phyloP scores from a whole-genome alignment of 495 filamentous ascomycete species.

The Cercophora samala region DNA sequence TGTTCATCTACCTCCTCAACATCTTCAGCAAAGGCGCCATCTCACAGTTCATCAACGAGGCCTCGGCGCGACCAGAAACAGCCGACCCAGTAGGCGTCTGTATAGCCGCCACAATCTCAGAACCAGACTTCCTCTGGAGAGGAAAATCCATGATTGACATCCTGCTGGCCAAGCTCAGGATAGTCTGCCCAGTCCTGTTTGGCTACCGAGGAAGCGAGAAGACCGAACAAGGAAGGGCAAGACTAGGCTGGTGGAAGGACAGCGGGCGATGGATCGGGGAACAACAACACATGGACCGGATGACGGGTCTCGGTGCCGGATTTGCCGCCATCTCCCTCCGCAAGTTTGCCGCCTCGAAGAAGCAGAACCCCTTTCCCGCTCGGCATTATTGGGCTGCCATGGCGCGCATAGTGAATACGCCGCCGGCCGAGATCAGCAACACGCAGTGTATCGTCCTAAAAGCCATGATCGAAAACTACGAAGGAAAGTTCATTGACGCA shows the following conservation, averaged over 20 bases:
- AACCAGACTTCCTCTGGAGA: constrained; percentile 62
- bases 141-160: constrained; percentile 77
- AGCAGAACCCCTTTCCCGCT: constrained; percentile 73
- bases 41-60: constrained; percentile 71
- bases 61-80: constrained; percentile 60
- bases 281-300: constrained; percentile 70
- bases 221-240: constrained; percentile 61
- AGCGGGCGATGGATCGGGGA: constrained; percentile 56
- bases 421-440: constrained; percentile 60
- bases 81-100: constrained; percentile 83
- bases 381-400: constrained; percentile 76
- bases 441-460: constrained; percentile 79
- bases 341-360: constrained; percentile 66
- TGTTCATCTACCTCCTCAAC: constrained; percentile 81
- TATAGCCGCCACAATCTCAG: constrained; percentile 69
- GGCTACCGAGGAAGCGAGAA: constrained; percentile 75
- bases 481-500: constrained; percentile 65
- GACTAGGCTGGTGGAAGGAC: constrained; percentile 76
- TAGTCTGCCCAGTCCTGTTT: constrained; percentile 80
- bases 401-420: constrained; percentile 68
- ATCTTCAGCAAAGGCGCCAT: constrained; percentile 76
- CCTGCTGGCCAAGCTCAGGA: constrained; percentile 79
- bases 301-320: constrained; percentile 80
- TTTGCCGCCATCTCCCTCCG: constrained; percentile 77
- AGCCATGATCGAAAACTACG: constrained; percentile 68